Percentiles rank a stretch among this genome's conserved stretches.
phyloP scores from a whole-genome alignment of 2,329 filamentous ascomycete species.

The Grosmannia serpens region DNA sequence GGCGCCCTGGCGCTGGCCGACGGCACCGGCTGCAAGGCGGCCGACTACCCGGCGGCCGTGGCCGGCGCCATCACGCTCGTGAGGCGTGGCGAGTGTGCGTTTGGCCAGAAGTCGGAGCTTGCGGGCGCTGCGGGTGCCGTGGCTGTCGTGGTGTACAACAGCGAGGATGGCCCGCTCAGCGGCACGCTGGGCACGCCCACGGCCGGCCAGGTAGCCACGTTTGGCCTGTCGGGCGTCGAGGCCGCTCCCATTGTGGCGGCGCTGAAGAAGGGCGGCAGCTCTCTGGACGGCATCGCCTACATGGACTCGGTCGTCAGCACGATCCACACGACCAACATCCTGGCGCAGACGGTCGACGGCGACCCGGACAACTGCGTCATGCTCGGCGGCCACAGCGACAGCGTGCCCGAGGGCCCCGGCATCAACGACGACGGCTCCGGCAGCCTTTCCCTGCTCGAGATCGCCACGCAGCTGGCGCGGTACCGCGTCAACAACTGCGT shows the following conservation, averaged over 20 bases:
- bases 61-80: constrained; percentile 59
- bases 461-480: constrained; percentile 45
- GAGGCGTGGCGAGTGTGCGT: constrained; percentile 57
- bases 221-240: constrained; percentile 50
- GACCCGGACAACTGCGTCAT: constrained; percentile 54
- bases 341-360: constrained; percentile 49
- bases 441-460: constrained; percentile 48
- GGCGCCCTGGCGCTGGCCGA: constrained; percentile 48
- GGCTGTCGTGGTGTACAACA: constrained; percentile 66
- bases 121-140: constrained; percentile 59
- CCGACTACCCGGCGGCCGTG: constrained; percentile 50
- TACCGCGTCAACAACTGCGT: constrained; percentile 54
- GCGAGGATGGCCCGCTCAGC: constrained; percentile 46
- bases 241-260: constrained; percentile 44
- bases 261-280: constrained; percentile 35
- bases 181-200: constrained; percentile 58
- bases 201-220: constrained; percentile 52
- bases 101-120: constrained; percentile 57
- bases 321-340: constrained; percentile 46
- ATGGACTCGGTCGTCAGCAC: constrained; percentile 45
- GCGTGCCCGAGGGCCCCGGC: constrained; percentile 51
- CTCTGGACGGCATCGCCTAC: constrained; percentile 44
- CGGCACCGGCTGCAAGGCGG: constrained; percentile 50
- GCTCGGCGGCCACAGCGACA: constrained; percentile 54
- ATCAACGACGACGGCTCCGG: constrained; percentile 74